phyloP scores from a whole-genome alignment of 352 stramenopile genomes.

The Pythium rhizo-oryzae region DNA sequence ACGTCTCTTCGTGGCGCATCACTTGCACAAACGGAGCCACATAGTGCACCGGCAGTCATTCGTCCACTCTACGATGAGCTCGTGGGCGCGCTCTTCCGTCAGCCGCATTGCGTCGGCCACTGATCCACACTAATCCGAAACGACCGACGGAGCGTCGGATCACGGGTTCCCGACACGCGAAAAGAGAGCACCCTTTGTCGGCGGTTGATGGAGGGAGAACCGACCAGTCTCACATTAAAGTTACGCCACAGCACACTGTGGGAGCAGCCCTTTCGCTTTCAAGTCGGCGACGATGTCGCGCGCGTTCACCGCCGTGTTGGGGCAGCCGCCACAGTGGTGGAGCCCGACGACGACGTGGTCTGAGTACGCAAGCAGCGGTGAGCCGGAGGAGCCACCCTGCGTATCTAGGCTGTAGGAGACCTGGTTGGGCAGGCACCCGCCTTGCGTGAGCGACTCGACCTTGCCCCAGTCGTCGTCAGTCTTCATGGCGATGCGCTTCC shows the following conservation, averaged over 20 bases:
- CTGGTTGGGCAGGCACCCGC: constrained; percentile 47
- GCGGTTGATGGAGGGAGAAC: not conserved
- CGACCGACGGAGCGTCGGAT: too few species aligned
- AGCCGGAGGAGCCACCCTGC: constrained; percentile 62
- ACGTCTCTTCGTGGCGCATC: too few species aligned
- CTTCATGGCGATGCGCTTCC: constrained; percentile 68
- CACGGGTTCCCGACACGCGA: too few species aligned
- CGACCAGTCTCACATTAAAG: not conserved
- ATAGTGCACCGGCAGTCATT: not conserved
- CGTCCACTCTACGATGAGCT: not conserved
- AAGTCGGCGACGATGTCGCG: constrained; percentile 62
- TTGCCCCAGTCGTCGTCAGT: constrained; percentile 37
- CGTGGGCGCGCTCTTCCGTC: not conserved
- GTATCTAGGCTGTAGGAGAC: constrained; percentile 71
- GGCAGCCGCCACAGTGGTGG: constrained; percentile 73
- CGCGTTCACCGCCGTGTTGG: constrained; percentile 66
- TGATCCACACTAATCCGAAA: too few species aligned
- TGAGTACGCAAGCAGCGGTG: constrained; percentile 48
- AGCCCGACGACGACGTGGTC: constrained; percentile 66
- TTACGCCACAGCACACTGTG: constrained; percentile 36
- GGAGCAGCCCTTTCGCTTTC: constrained; percentile 38
- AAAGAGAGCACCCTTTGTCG: too few species aligned
- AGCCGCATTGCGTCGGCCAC: too few species aligned
- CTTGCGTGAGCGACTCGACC: constrained; percentile 43
- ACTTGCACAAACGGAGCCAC: not conserved